Evolutionary conservation across 306 rosid genomes (phyloP), one percentile per base, ranked within the genome.

Genomic region (Ammopiptanthus mongolicus): DNA sequence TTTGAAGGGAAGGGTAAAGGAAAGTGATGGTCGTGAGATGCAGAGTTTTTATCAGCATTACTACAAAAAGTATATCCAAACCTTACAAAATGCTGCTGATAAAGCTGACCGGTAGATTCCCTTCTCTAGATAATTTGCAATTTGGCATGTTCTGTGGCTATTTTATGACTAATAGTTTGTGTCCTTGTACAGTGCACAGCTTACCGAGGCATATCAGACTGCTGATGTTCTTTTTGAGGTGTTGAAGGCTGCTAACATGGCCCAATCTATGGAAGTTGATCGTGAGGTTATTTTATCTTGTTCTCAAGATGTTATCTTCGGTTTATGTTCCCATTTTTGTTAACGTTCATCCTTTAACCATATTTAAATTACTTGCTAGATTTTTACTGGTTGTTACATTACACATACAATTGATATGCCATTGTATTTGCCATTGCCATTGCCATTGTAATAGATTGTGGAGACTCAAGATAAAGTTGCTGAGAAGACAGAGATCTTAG

Each of bases 151-250:
- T 50, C 12, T 36, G 29, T 46, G 28, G 57, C 60, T 79, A 65
- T 47, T 52, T 6, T 57, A 29, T 51, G 65, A 48, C 57, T 52
- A 8, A 65, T 19, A 41, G 29, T 62, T 60, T 42, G 22, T 65
- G 46, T 71, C 58, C 31, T 63, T 33, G 66, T 77, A 5, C 87
- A 93, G 97, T 74, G 96, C 97, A 13, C 98, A 93, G 81, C 98
- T 93, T 69, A 93, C 98, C 56, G 91, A 91, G 83, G 98, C 97
- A 18, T 91, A 93, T 79, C 93, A 89, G 71, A 91, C 97, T 48
- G 99, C 99, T 19, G 92, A 95, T 82, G 99, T 95, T 83, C 96
- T 95, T 80, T 95, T 95, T 84, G 99, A 95, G 75, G 99, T 95
- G 73, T 81, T 95, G 77, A 95, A 92, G 88, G 99, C 99, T 60